These are phyloP conservation scores for Sparassis latifolia DNA, from an alignment of 1,284 basidiomycete species.

Conservation along the genomic window DNA sequence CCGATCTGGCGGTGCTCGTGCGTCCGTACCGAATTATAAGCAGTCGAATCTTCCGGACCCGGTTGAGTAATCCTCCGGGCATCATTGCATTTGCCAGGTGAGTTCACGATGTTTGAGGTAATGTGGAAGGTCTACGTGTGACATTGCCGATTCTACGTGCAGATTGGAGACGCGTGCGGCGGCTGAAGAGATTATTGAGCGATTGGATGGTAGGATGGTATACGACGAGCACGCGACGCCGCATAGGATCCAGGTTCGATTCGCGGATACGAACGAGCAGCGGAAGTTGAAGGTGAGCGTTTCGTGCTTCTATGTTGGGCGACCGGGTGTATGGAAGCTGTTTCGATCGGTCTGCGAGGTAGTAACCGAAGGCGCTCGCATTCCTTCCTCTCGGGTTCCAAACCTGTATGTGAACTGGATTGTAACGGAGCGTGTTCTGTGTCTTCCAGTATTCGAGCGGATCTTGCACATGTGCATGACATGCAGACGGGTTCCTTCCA, in stretches of 20 bases:
- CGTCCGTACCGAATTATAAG: constrained; percentile 61
- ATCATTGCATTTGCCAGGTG: constrained; percentile 74
- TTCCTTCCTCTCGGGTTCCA: too few species aligned
- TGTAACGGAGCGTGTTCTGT: too few species aligned
- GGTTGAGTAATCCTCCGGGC: constrained; percentile 62
- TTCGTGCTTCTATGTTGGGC: too few species aligned
- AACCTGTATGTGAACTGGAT: too few species aligned
- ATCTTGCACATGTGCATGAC: too few species aligned
- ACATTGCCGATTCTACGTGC: neutral
- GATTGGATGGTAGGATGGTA: constrained; percentile 70
- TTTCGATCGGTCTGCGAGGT: too few species aligned
- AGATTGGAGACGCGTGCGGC: constrained; percentile 62
- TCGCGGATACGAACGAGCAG: constrained; percentile 59
- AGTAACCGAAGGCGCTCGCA: too few species aligned
- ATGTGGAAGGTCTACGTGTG: neutral
- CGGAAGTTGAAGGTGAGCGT: constrained; percentile 37
- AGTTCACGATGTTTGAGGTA: constrained; percentile 7
- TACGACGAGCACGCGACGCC: constrained; percentile 66
- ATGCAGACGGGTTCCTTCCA: too few species aligned
- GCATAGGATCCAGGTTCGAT: constrained; percentile 65
- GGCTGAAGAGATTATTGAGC: constrained; percentile 67
- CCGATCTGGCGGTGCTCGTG: constrained; percentile 53
- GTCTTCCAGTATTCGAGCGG: too few species aligned
- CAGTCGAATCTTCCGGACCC: constrained; percentile 68
- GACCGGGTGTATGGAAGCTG: too few species aligned